A percentile compares a stretch with the other conserved stretches of the same genome.
These are phyloP conservation scores for Zelopaecilomyces penicillatus DNA, from an alignment of 2,329 filamentous ascomycete genomes.

Conservation along the genomic window DNA sequence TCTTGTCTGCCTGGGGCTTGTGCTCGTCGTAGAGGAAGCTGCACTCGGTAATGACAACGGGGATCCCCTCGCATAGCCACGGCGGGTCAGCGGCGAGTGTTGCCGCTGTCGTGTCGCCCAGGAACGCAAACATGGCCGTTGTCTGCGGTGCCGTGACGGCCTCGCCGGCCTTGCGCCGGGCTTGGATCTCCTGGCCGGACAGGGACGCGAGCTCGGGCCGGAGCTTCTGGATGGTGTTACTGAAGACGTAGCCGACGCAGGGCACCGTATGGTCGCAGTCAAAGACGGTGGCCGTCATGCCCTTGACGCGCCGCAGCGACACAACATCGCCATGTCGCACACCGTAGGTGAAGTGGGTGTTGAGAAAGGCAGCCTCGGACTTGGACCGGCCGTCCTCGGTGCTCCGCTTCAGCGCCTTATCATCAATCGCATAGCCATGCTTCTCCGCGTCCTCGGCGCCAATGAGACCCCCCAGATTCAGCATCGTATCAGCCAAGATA, in stretches of 20 bases:
- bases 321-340: conserved; percentile 28
- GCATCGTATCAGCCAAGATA: conserved; percentile 30
- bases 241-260: conserved; percentile 40
- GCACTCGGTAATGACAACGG: conserved; percentile 42
- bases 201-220: conserved; percentile 28
- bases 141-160: conserved; percentile 31
- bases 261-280: conserved; percentile 39
- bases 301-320: conserved; percentile 25
- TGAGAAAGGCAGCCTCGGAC: conserved; percentile 16
- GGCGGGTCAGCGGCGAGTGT: conserved; percentile 29
- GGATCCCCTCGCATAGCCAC: conserved; percentile 31
- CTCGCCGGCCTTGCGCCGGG: conserved; percentile 28
- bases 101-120: conserved; percentile 37
- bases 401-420: conserved; percentile 8
- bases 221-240: conserved; percentile 29
- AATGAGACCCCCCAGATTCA: conserved; percentile 33
- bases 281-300: conserved; percentile 34
- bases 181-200: conserved; percentile 28
- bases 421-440: conserved; percentile 6
- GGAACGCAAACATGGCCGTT: conserved; percentile 36
- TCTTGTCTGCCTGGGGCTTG: conserved; percentile 33
- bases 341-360: conserved; percentile 32
- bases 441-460: conserved; percentile 18
- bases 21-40: conserved; percentile 38
- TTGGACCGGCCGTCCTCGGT: conserved; percentile 3